Evolutionary conservation across 306 rosid genomes (phyloP).

Genomic region (Abrus precatorius): DNA sequence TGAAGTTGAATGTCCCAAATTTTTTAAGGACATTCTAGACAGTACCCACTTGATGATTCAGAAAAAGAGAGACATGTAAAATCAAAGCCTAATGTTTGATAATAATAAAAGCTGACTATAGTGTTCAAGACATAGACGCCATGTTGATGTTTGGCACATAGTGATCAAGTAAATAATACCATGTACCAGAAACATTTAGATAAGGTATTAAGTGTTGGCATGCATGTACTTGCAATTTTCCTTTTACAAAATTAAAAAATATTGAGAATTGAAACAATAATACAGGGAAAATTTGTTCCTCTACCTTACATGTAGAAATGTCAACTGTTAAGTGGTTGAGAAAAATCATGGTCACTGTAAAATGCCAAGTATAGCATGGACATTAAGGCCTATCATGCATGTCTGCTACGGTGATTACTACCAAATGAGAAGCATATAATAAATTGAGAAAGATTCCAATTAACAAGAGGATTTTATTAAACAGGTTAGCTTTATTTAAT

Average conservation of each 20-base stretch:
- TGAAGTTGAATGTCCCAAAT: slow-evolving; percentile 19
- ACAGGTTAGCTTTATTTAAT: background rate
- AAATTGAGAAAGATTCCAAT: slow-evolving; percentile 4
- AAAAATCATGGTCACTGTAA: slow-evolving; percentile 9
- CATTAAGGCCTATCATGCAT: slow-evolving; percentile 18
- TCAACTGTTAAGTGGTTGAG: slow-evolving; percentile 8
- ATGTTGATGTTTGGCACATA: slow-evolving; percentile 21
- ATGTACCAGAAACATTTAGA: slow-evolving; percentile 26
- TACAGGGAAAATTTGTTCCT: background rate
- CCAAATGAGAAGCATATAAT: slow-evolving; percentile 17
- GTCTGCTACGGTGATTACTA: background rate
- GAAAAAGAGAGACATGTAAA: background rate
- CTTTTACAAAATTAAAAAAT: background rate
- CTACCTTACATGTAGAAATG: background rate
- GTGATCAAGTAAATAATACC: slow-evolving; percentile 26
- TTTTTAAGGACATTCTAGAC: slow-evolving; percentile 8
- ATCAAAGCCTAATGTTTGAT: slow-evolving; percentile 25
- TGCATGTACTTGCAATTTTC: slow-evolving; percentile 3
- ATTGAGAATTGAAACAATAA: background rate
- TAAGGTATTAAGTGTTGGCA: slow-evolving; percentile 22
- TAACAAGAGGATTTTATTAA: background rate
- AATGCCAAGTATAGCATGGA: slow-evolving; percentile 20
- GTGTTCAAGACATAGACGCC: slow-evolving; percentile 39
- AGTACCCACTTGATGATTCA: slow-evolving; percentile 20
- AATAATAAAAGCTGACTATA: slow-evolving; percentile 12